Percentiles rank a stretch among this genome's conserved stretches.
Evolutionary conservation across 768 basidiomycete species (phyloP).

Genomic region (Lactarius quietus): DNA sequence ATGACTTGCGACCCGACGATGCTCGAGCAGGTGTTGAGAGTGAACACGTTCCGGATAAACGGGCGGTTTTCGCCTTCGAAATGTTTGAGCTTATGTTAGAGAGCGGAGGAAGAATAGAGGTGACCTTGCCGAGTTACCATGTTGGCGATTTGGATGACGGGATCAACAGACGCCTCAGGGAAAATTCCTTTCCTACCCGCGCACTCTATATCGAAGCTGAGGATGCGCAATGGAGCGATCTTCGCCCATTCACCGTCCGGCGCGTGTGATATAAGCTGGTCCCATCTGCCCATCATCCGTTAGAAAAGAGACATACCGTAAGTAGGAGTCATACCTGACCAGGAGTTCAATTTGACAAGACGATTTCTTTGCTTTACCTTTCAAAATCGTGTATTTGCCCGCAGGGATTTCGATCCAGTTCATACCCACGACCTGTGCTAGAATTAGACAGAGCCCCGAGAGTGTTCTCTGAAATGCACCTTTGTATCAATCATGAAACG

Average conservation of each 20-base stretch:
- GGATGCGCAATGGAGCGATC: slow-evolving; percentile 87
- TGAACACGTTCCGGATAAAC: slow-evolving; percentile 95
- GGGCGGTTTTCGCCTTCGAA: slow-evolving; percentile 80
- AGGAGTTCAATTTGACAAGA: slow-evolving; percentile 87
- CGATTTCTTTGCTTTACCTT: slow-evolving; percentile 58
- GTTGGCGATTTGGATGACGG: slow-evolving; percentile 97
- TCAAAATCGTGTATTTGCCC: slow-evolving; percentile 69
- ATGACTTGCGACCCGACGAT: slow-evolving; percentile 98
- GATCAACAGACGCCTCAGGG: slow-evolving; percentile 85
- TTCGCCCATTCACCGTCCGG: slow-evolving; percentile 92
- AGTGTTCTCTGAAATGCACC: slow-evolving; percentile 40
- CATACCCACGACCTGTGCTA: slow-evolving; percentile 86
- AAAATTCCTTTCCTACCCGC: slow-evolving; percentile 97
- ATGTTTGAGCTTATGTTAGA: not conserved
- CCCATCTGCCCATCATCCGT: slow-evolving; percentile 50
- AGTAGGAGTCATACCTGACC: slow-evolving; percentile 50
- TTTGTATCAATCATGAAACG: slow-evolving; percentile 99
- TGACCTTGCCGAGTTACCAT: slow-evolving; percentile 97
- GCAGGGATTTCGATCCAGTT: slow-evolving; percentile 96
- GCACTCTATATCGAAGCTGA: slow-evolving; percentile 99
- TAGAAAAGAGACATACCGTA: not conserved
- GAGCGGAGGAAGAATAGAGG: not conserved
- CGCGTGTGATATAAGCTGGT: slow-evolving; percentile 82
- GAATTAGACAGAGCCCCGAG: not conserved
- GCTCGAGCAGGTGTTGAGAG: slow-evolving; percentile 88